Conservation (phyloP, 768 basidiomycete species). For the Tubosaeta brunneosetosa region DNA sequence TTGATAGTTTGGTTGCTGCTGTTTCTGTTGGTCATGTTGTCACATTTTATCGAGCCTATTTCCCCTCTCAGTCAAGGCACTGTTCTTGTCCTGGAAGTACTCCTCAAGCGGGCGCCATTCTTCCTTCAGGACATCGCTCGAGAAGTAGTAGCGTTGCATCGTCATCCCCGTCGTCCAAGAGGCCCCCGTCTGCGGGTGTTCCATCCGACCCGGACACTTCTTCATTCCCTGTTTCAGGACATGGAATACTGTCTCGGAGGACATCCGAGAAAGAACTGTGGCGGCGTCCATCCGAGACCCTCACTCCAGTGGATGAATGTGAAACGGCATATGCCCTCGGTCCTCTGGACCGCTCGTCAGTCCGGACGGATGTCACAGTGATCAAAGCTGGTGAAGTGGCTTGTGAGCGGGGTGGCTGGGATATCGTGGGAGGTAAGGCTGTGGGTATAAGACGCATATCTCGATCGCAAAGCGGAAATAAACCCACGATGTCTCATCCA, state of each 20-base stretch:
- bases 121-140: slow-evolving; percentile 51
- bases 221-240: slow-evolving; percentile 75
- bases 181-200: slow-evolving; percentile 40
- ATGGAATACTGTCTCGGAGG: slow-evolving; percentile 71
- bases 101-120: slow-evolving; percentile 41
- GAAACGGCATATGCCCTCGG: slow-evolving; percentile 26
- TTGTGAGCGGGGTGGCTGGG: slow-evolving; percentile 80
- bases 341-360: slow-evolving; percentile 34
- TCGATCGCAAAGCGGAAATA: slow-evolving; percentile 36
- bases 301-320: slow-evolving; percentile 36
- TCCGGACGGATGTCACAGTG: slow-evolving; percentile 49
- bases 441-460: slow-evolving; percentile 70
- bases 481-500: slow-evolving; percentile 11
- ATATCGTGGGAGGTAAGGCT: slow-evolving; percentile 47
- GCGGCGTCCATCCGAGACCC: slow-evolving; percentile 45
- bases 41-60: slow-evolving; percentile 58
- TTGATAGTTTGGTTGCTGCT: slow-evolving; percentile 61
- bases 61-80: slow-evolving; percentile 52
- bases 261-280: slow-evolving; percentile 62
- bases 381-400: slow-evolving; percentile 50
- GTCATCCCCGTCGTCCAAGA: slow-evolving; percentile 43
- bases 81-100: slow-evolving; percentile 62
- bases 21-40: slow-evolving; percentile 64
- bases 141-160: slow-evolving; percentile 57
- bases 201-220: slow-evolving; percentile 39